Percentiles rank a stretch among this genome's conserved stretches.
Evolutionary conservation across 495 filamentous ascomycete species (phyloP).

Genomic region (Beverwykella pulmonaria): DNA sequence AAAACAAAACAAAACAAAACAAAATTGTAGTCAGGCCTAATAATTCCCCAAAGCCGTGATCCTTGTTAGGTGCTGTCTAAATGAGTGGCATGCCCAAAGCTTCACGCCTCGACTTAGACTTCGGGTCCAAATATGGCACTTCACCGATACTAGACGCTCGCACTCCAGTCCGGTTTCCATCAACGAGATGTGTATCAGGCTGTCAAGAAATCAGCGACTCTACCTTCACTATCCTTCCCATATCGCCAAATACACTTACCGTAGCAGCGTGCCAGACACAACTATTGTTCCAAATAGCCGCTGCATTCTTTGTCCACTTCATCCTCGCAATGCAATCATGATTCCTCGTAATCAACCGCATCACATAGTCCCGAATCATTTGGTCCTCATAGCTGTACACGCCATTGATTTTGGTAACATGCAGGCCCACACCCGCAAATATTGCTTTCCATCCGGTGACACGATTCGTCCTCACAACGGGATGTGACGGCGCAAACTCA

Average conservation of each 20-base stretch:
- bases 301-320: conserved; percentile 51
- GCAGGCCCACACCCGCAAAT: conserved; percentile 50
- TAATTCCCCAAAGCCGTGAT: no score
- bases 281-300: conserved; percentile 45
- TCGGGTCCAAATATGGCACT: conserved; percentile 53
- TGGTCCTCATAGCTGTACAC: conserved; percentile 47
- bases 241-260: conserved; percentile 28
- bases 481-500: conserved; percentile 49
- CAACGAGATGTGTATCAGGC: conserved; percentile 51
- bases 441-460: conserved; percentile 56
- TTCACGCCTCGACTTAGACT: conserved; percentile 51
- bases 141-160: conserved; percentile 53
- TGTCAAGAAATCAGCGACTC: conserved; percentile 16
- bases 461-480: conserved; percentile 54
- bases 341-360: conserved; percentile 50
- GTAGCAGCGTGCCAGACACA: conserved; percentile 50
- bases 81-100: conserved; percentile 44
- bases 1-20: no score
- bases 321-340: conserved; percentile 51
- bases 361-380: conserved; percentile 49
- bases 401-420: conserved; percentile 49
- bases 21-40: no score
- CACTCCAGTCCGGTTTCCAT: conserved; percentile 46
- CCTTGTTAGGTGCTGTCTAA: not conserved
- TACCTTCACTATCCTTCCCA: not conserved